Percentiles rank a stretch among this genome's conserved stretches.
phyloP scores from a whole-genome alignment of 2,329 filamentous ascomycete genomes.

The Coniosporium tulheliwenetii region DNA sequence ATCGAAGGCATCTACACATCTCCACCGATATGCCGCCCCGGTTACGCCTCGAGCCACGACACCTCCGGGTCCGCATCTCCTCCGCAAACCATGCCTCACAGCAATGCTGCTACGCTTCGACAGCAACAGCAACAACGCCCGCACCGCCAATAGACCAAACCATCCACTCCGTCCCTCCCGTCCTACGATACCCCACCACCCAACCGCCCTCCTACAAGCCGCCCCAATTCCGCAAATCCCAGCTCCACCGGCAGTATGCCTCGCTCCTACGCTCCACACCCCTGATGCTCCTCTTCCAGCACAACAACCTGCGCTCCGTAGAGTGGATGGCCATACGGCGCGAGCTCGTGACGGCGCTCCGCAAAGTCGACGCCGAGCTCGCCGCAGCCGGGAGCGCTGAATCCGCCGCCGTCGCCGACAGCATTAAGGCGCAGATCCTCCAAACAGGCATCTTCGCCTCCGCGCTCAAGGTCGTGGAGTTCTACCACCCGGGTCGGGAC shows the following conservation, averaged over 20 bases:
- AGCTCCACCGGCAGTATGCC: slow-evolving; percentile 75
- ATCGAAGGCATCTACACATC: too few relatives aligned
- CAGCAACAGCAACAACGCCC: slow-evolving; percentile 34
- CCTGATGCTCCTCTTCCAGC: slow-evolving; percentile 72
- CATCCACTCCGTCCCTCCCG: slow-evolving; percentile 24
- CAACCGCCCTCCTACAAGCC: slow-evolving; percentile 82
- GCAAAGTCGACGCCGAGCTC: slow-evolving; percentile 45
- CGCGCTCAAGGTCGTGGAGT: slow-evolving; percentile 74
- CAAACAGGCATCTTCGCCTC: slow-evolving; percentile 80
- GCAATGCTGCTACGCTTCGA: slow-evolving; percentile 33
- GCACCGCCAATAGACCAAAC: slow-evolving; percentile 36
- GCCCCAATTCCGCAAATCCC: slow-evolving; percentile 76
- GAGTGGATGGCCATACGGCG: slow-evolving; percentile 62
- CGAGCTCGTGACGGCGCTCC: slow-evolving; percentile 46
- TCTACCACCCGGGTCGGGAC: slow-evolving; percentile 34
- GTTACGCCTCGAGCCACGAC: slow-evolving; percentile 24
- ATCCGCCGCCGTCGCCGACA: slow-evolving; percentile 33
- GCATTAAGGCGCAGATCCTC: slow-evolving; percentile 66
- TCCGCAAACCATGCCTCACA: slow-evolving; percentile 11
- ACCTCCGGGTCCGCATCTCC: slow-evolving; percentile 12
- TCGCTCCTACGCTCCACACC: slow-evolving; percentile 76
- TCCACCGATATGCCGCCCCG: slow-evolving; percentile 34
- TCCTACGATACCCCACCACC: slow-evolving; percentile 40
- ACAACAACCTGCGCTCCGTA: slow-evolving; percentile 58
- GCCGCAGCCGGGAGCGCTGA: slow-evolving; percentile 44